Conservation (phyloP, 163 green algal genomes). For the Volvox carteri region DNA sequence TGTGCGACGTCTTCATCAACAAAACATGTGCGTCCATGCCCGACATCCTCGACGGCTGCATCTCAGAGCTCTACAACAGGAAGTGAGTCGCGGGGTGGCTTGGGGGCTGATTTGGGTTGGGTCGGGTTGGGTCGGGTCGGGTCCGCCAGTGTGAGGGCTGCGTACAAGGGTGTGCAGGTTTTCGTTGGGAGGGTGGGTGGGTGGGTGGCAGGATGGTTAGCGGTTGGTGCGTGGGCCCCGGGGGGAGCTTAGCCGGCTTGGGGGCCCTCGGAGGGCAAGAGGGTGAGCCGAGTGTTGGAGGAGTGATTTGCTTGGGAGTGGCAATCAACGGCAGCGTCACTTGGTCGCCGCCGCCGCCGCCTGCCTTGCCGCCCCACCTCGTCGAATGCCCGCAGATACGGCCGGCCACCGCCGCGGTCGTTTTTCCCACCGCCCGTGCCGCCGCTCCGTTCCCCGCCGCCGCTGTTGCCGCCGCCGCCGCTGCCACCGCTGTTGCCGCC, state of each 20-base stretch:
- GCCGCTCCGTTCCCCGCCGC: neutral
- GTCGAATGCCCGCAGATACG: neutral
- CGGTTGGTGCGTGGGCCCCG: too few relatives aligned
- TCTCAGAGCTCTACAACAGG: neutral
- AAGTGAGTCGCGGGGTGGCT: neutral
- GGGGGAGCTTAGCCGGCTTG: neutral
- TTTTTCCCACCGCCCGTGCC: neutral
- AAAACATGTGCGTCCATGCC: neutral
- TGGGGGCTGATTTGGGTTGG: neutral
- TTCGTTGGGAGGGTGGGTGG: neutral
- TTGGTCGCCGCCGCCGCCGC: neutral
- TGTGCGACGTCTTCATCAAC: slow-evolving; percentile 39
- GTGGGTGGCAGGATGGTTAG: too few relatives aligned
- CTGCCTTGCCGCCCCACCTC: neutral
- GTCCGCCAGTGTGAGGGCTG: neutral
- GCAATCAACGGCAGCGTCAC: neutral
- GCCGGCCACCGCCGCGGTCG: neutral
- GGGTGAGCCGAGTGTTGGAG: too few relatives aligned
- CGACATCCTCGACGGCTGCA: neutral
- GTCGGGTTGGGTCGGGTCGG: neutral
- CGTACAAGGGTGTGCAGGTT: neutral
- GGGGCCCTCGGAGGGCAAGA: neutral
- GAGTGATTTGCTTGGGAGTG: neutral
- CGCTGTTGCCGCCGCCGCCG: neutral
- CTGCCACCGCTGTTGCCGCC: neutral